These are phyloP conservation scores for Ascochyta clinopodiicola DNA, from an alignment of 2,329 filamentous ascomycete genomes.

Conservation along the genomic window DNA sequence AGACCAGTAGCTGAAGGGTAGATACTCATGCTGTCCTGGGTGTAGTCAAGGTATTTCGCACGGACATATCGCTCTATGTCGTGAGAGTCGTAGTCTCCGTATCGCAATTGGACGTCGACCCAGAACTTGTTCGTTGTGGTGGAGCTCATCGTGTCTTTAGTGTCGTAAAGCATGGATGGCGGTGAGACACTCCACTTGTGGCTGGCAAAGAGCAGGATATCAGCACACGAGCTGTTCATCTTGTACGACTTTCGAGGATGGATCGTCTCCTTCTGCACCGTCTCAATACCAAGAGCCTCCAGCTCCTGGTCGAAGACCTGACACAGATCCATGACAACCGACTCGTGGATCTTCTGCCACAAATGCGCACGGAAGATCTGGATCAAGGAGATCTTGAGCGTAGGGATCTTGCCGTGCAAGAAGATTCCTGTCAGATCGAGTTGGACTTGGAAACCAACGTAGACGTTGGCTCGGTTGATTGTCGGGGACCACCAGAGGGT, in stretches of 20 bases:
- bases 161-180: conserved; percentile 92
- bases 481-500: conserved; percentile 95
- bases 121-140: conserved; percentile 99
- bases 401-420: conserved; percentile 98
- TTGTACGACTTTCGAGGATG: conserved; percentile 99
- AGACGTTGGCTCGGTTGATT: conserved; percentile 95
- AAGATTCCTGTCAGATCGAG: conserved; percentile 98
- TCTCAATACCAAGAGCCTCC: conserved; percentile 94
- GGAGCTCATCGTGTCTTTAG: conserved; percentile 91
- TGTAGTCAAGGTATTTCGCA: conserved; percentile 98
- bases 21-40: conserved; percentile 97
- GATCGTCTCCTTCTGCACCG: conserved; percentile 98
- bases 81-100: conserved; percentile 98
- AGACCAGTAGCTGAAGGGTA: conserved; percentile 96
- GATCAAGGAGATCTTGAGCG: conserved; percentile 95
- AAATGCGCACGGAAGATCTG: conserved; percentile 99
- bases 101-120: conserved; percentile 95
- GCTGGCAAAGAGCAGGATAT: conserved; percentile 94
- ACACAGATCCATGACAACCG: conserved; percentile 97
- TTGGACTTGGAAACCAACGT: conserved; percentile 99
- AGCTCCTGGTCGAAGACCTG: conserved; percentile 98
- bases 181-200: conserved; percentile 99
- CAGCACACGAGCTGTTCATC: conserved; percentile 99
- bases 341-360: conserved; percentile 99
- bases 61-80: conserved; percentile 98